Evolutionary conservation across 805 yeast genomes (phyloP), one percentile per base, ranked within the genome.

Genomic region (Zygoascus flipseniorum): DNA sequence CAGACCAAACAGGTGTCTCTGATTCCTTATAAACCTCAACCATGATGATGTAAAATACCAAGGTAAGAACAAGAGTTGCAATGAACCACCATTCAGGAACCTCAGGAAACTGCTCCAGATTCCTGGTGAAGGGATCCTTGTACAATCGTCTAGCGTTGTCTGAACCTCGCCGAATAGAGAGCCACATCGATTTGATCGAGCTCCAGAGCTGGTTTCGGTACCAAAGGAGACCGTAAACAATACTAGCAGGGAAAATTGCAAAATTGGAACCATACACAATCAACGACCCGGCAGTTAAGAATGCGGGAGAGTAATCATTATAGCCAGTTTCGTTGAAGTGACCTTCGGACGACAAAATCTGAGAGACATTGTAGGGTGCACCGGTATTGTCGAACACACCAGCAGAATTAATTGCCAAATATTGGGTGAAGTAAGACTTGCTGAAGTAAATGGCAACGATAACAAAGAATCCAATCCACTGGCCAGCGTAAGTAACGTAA

Each of bases 271-370:
- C 85, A 61, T 81, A 81, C 19, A 72, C 62, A 8, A 58, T 56
- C 50, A 58, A 51, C 32, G 54, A 48, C n/a, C 60, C 86, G 5
- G 88, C 86, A 31, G 80, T 64, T 62, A 80, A 81, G 65, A 76
- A 83, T 8, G 89, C 88, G 8, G 86, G 85, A 0, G 88, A 83
- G 68, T 83, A 83, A 10, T 67, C 65, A 60, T 77, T 65, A 66
- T 83, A 83, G 4, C 70, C 26, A 62, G 60, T 55, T 72, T 45
- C 37, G 28, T 52, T 47, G 47, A 52, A 52, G 26, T 52, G 58
- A 55, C 51, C 51, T 9, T 72, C 55, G 18, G 50, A 50, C 2
- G 55, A 47, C 47, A 82, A 62, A 31, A 82, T 71, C 54, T 74
- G 65, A 28, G 72, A 72, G 46, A 81, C 78, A 37, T 76, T 68